phyloP scores from a whole-genome alignment of 2,329 filamentous ascomycete genomes.

The Pseudonectria foliicola region DNA sequence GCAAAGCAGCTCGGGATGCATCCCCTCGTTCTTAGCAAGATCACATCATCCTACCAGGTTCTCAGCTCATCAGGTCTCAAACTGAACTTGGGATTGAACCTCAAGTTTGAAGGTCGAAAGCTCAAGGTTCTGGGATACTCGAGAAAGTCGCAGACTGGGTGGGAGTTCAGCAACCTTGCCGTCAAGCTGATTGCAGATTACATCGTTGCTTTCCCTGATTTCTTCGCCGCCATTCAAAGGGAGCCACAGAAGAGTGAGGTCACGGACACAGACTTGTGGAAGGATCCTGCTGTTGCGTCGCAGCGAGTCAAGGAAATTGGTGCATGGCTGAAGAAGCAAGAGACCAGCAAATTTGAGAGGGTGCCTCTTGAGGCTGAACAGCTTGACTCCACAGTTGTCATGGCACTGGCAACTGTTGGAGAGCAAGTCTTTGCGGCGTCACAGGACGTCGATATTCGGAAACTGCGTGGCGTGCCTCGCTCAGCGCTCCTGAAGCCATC shows the following conservation, averaged over 20 bases:
- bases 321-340: slow-evolving; percentile 84
- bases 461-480: slow-evolving; percentile 73
- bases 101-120: slow-evolving; percentile 95
- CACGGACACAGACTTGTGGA: slow-evolving; percentile 79
- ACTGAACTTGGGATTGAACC: slow-evolving; percentile 85
- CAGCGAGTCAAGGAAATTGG: slow-evolving; percentile 87
- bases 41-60: slow-evolving; percentile 90
- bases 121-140: slow-evolving; percentile 95
- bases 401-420: slow-evolving; percentile 68
- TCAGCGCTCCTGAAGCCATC: slow-evolving; percentile 85
- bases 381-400: slow-evolving; percentile 84
- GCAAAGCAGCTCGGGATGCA: slow-evolving; percentile 76
- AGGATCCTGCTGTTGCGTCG: slow-evolving; percentile 61
- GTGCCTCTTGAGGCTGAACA: slow-evolving; percentile 97
- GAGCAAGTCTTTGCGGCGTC: slow-evolving; percentile 52
- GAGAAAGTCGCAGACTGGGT: slow-evolving; percentile 74
- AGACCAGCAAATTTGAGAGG: slow-evolving; percentile 85
- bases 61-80: slow-evolving; percentile 69
- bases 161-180: slow-evolving; percentile 90
- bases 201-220: slow-evolving; percentile 91
- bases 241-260: slow-evolving; percentile 84
- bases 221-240: slow-evolving; percentile 79
- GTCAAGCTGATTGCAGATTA: slow-evolving; percentile 76
- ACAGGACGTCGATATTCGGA: slow-evolving; percentile 53
- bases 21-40: slow-evolving; percentile 84